Evolutionary conservation across 2,329 filamentous ascomycete species (phyloP), one percentile per base, ranked within the genome.

Genomic region (Penicillium vulpinum): DNA sequence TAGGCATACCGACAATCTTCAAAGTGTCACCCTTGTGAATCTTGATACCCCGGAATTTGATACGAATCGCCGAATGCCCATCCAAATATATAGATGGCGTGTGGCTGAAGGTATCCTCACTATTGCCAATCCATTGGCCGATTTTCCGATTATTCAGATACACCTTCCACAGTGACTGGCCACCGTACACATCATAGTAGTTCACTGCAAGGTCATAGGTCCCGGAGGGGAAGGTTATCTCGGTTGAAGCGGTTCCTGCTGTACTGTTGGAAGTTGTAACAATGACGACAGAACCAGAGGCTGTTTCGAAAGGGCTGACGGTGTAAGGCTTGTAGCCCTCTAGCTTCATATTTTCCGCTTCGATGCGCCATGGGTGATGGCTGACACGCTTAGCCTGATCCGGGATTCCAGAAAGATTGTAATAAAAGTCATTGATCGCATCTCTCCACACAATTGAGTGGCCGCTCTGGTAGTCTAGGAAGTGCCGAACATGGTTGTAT

Each of bases 361-460:
- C 87, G 44, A 90, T 81, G n/a, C 88, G 82, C 71, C 82, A 86
- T 0, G 82, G 81, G 69, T 90, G 83, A 57, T 84, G 77, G 1
- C 81, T 80, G 0, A 89, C 86, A 10, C 87, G 80, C 2, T 76
- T 76, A 0, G 63, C 63, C 21, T 79, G 74, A 61, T 90, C 88
- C 0, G 81, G 68, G 41, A 90, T 88, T 2, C 80, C 77, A 0
- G 85, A 86, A 36, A 84, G 71, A 67, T 84, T 86, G 67, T 77
- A 65, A 72, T 88, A 90, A 73, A 87, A 90, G 54, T 84, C 76
- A 64, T 76, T 83, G 73, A 90, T 84, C 0, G 84, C 80, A 65
- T 90, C 88, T 15, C 88, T 80, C 88, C 88, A 91, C 16, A 89
- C 84, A 18, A 90, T 78, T 0, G 86, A 80, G 71, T 90, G 88